phyloP scores from a whole-genome alignment of 2,329 filamentous ascomycete genomes.

The Sclerotinia spermophila region DNA sequence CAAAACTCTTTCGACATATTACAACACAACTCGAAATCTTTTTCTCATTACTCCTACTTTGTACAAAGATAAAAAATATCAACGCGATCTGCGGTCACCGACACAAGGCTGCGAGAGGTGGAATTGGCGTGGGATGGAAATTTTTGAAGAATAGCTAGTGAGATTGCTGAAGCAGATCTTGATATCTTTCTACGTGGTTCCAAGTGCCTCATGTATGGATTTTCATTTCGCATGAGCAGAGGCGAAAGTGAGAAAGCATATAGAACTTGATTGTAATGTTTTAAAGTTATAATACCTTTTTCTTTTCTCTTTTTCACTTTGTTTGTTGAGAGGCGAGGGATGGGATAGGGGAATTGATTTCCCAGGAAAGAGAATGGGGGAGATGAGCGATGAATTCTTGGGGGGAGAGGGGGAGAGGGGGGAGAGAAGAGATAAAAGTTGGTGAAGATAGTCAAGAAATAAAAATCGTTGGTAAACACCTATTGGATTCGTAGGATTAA shows the following conservation, averaged over 20 bases:
- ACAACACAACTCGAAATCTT: conserved; percentile 10
- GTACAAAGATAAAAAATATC: conserved; percentile 15
- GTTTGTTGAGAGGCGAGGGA: background rate
- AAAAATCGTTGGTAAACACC: no score
- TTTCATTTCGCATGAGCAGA: background rate
- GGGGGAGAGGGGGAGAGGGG: background rate
- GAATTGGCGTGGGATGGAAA: conserved; percentile 1
- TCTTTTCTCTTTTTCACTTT: background rate
- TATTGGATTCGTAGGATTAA: no score
- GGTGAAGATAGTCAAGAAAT: background rate
- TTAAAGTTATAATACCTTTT: background rate
- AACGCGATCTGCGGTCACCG: conserved; percentile 14
- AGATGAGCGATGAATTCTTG: background rate
- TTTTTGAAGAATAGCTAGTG: background rate
- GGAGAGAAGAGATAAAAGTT: background rate
- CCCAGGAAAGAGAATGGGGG: background rate
- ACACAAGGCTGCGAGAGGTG: conserved; percentile 9
- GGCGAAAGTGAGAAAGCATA: background rate
- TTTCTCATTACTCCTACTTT: conserved; percentile 7
- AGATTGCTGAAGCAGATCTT: background rate
- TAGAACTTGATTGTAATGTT: conserved; percentile 2
- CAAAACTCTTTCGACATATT: background rate
- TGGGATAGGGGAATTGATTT: background rate
- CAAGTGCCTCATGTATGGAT: conserved; percentile 1
- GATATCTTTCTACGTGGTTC: background rate